These are phyloP conservation scores for Naganishia albida DNA, from an alignment of 1,284 basidiomycete genomes.

Conservation along the genomic window DNA sequence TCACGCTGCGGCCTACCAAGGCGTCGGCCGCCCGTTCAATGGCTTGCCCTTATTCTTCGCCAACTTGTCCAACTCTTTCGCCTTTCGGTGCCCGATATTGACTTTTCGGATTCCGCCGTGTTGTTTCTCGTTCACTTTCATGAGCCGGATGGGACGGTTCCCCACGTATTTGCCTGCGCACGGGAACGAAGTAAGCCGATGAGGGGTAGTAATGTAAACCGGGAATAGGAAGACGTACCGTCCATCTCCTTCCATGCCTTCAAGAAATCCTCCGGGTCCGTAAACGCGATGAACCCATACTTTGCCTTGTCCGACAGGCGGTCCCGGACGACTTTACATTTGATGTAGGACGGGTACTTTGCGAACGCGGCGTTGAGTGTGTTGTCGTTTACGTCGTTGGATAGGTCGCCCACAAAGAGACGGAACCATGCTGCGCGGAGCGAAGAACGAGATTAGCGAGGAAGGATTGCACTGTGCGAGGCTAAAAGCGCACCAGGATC, in stretches of 20 bases:
- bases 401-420: constrained; percentile 95
- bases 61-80: constrained; percentile 52
- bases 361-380: constrained; percentile 88
- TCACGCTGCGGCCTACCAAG: constrained; percentile 38
- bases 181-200: constrained; percentile 14
- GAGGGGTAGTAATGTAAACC: constrained; percentile 1
- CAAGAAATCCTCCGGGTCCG: constrained; percentile 96
- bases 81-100: constrained; percentile 58
- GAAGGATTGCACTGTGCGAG: neutral
- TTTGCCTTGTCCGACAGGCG: constrained; percentile 75
- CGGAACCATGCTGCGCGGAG: constrained; percentile 82
- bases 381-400: constrained; percentile 96
- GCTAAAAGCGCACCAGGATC: constrained; percentile 72
- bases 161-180: constrained; percentile 89
- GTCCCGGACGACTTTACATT: constrained; percentile 92
- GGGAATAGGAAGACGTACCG: constrained; percentile 62
- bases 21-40: constrained; percentile 49
- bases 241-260: constrained; percentile 99
- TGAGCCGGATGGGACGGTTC: constrained; percentile 86
- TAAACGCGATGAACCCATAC: constrained; percentile 96
- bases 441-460: too few species aligned
- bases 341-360: constrained; percentile 88
- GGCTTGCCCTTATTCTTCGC: constrained; percentile 51
- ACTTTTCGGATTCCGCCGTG: constrained; percentile 84
- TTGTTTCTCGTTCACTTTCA: constrained; percentile 82